Percentiles rank a stretch among this genome's conserved stretches.
phyloP scores from a whole-genome alignment of 352 stramenopile species.

The Phytophthora capsici region DNA sequence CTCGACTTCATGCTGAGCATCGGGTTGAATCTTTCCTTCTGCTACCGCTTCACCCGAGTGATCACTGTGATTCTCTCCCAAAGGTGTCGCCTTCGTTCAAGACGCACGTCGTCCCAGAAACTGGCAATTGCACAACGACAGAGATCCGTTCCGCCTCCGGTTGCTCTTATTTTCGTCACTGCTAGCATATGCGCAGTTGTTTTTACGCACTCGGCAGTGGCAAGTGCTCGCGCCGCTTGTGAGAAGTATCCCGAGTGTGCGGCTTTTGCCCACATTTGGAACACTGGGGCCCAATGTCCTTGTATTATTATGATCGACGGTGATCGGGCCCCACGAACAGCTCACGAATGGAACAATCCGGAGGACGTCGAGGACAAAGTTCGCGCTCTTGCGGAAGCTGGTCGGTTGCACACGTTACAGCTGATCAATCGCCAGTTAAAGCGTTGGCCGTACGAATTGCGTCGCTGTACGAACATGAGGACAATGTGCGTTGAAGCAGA shows the following conservation, averaged over 20 bases:
- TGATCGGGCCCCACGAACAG: slow-evolving; percentile 24
- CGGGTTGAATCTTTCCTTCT: slow-evolving; percentile 43
- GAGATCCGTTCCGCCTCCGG: slow-evolving; percentile 8
- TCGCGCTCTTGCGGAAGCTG: slow-evolving; percentile 16
- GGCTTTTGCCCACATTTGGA: slow-evolving; percentile 22
- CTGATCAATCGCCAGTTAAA: slow-evolving; percentile 34
- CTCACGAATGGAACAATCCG: slow-evolving; percentile 31
- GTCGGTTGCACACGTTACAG: slow-evolving; percentile 26
- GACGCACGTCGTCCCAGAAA: background rate
- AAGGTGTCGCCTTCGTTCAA: background rate
- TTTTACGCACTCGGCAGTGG: slow-evolving; percentile 20
- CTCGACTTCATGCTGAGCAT: slow-evolving; percentile 44
- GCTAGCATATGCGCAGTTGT: background rate
- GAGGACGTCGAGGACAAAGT: slow-evolving; percentile 28
- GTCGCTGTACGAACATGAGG: slow-evolving; percentile 11
- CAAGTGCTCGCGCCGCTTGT: slow-evolving; percentile 9
- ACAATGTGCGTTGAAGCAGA: slow-evolving; percentile 18
- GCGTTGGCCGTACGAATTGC: slow-evolving; percentile 31
- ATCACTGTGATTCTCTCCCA: slow-evolving; percentile 14
- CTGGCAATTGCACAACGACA: slow-evolving; percentile 7
- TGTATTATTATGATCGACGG: slow-evolving; percentile 39
- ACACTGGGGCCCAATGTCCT: slow-evolving; percentile 14
- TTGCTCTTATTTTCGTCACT: slow-evolving; percentile 19
- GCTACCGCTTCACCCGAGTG: slow-evolving; percentile 39
- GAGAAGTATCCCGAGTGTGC: slow-evolving; percentile 31